These are phyloP conservation scores for Hypoxylon cercidicola DNA, from an alignment of 495 filamentous ascomycete species.

Conservation along the genomic window DNA sequence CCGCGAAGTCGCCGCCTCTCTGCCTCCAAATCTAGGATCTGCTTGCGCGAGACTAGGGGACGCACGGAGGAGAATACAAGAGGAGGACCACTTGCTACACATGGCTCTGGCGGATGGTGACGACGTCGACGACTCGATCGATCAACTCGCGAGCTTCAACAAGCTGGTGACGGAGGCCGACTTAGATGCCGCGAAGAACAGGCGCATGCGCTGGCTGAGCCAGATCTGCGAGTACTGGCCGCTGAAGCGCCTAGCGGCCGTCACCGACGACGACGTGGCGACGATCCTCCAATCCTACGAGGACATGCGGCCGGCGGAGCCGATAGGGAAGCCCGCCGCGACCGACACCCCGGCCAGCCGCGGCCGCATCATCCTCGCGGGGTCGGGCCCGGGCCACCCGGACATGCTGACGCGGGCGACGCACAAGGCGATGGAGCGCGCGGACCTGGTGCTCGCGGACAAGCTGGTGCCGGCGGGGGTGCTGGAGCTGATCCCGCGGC, in stretches of 20 bases:
- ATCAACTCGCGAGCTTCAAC: conserved; percentile 91
- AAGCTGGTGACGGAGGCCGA: conserved; percentile 78
- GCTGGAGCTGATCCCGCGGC: conserved; percentile 86
- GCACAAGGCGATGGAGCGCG: conserved; percentile 81
- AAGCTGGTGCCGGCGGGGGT: conserved; percentile 93
- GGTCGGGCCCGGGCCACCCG: conserved; percentile 93
- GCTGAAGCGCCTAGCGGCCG: conserved; percentile 77
- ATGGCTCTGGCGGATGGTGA: conserved; percentile 55
- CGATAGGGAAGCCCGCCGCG: conserved; percentile 13
- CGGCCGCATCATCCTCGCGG: conserved; percentile 86
- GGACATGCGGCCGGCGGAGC: conserved; percentile 18
- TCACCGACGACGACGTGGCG: conserved; percentile 82
- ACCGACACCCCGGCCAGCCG: conserved; percentile 8
- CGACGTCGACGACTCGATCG: conserved; percentile 82
- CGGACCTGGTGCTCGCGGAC: conserved; percentile 91
- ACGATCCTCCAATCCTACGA: conserved; percentile 74
- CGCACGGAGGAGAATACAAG: conserved; percentile 76
- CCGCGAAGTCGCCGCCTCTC: conserved; percentile 81
- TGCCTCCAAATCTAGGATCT: conserved; percentile 83
- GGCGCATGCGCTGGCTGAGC: conserved; percentile 90
- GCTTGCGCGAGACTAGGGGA: conserved; percentile 83
- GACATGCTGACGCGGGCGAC: conserved; percentile 91
- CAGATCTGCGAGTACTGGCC: conserved; percentile 99
- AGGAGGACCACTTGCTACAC: conserved; percentile 65
- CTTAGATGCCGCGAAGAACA: conserved; percentile 75